These are phyloP conservation scores for Leccinellum albellum DNA, from an alignment of 768 basidiomycete species.

Conservation along the genomic window DNA sequence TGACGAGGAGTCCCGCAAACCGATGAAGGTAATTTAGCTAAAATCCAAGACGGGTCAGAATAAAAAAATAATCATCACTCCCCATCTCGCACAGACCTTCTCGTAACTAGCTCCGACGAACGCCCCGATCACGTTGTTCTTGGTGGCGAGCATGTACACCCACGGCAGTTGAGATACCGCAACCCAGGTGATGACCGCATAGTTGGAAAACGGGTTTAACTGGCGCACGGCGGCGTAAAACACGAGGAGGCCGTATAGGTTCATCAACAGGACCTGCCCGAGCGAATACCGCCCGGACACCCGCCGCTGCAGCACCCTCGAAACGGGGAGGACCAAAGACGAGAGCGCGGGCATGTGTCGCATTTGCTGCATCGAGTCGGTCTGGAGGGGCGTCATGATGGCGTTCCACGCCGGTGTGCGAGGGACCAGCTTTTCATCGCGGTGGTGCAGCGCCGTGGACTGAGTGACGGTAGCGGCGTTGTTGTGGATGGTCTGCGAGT, in stretches of 20 bases:
- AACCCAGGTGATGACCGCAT: slow-evolving; percentile 49
- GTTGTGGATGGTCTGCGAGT: slow-evolving; percentile 1
- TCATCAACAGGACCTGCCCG: slow-evolving; percentile 45
- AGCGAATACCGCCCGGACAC: slow-evolving; percentile 49
- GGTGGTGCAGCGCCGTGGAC: not conserved
- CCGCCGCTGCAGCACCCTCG: slow-evolving; percentile 40
- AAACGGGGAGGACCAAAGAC: slow-evolving; percentile 41
- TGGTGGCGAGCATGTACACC: slow-evolving; percentile 59
- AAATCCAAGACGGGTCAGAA: not conserved
- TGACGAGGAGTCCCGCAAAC: slow-evolving; percentile 53
- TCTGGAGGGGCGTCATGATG: not conserved
- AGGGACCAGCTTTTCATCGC: slow-evolving; percentile 13
- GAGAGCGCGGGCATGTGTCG: slow-evolving; percentile 36
- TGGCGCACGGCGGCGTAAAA: slow-evolving; percentile 48
- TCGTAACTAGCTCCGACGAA: slow-evolving; percentile 65
- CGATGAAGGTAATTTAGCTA: slow-evolving; percentile 78
- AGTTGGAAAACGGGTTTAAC: slow-evolving; percentile 50
- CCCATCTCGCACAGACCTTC: slow-evolving; percentile 40
- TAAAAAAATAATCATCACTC: not conserved
- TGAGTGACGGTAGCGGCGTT: not conserved
- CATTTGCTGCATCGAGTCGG: slow-evolving; percentile 10
- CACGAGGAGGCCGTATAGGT: slow-evolving; percentile 42
- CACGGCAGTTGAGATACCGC: slow-evolving; percentile 59
- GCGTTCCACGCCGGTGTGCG: not conserved
- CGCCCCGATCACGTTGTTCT: slow-evolving; percentile 62